phyloP scores from a whole-genome alignment of 352 stramenopile genomes.

The Pythium folliculosum region DNA sequence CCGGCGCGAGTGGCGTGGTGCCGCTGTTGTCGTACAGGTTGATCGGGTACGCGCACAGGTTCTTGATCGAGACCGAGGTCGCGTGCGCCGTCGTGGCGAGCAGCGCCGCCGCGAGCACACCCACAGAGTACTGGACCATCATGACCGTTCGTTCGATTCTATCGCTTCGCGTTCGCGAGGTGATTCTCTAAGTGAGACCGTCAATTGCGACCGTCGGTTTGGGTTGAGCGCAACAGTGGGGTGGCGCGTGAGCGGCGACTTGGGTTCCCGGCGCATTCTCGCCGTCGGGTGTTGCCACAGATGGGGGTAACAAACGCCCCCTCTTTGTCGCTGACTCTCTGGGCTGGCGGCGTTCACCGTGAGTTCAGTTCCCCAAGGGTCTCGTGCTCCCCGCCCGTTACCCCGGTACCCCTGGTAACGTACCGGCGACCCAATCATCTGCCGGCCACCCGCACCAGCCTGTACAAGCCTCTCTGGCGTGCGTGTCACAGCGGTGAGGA shows the following conservation, averaged over 20 bases:
- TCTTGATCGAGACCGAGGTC: constrained; percentile 33
- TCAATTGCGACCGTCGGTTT: too few relatives aligned
- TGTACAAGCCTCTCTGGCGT: not conserved
- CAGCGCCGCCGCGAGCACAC: constrained; percentile 13
- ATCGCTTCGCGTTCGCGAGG: not conserved
- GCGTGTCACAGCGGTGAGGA: not conserved
- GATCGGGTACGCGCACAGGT: constrained; percentile 49
- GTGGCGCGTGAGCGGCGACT: too few relatives aligned
- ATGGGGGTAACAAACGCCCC: not conserved
- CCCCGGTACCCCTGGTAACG: too few relatives aligned
- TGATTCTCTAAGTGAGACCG: too few relatives aligned
- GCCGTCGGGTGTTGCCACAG: not conserved
- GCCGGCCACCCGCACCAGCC: not conserved
- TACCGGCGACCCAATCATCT: not conserved
- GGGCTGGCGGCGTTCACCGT: too few relatives aligned
- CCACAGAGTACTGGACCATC: not conserved
- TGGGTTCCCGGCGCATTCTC: not conserved
- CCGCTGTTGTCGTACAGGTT: constrained; percentile 52
- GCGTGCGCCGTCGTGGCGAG: constrained; percentile 30
- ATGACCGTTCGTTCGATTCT: not conserved
- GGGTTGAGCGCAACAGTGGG: too few relatives aligned
- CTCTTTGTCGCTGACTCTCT: not conserved
- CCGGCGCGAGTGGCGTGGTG: constrained; percentile 30
- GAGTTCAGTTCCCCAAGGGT: too few relatives aligned
- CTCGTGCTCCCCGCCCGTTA: too few relatives aligned